Evolutionary conservation across 225 moss, liverwort and hornwort species (phyloP), one percentile per base, ranked within the genome.

Genomic region (Rhytidiadelphus loreus): DNA sequence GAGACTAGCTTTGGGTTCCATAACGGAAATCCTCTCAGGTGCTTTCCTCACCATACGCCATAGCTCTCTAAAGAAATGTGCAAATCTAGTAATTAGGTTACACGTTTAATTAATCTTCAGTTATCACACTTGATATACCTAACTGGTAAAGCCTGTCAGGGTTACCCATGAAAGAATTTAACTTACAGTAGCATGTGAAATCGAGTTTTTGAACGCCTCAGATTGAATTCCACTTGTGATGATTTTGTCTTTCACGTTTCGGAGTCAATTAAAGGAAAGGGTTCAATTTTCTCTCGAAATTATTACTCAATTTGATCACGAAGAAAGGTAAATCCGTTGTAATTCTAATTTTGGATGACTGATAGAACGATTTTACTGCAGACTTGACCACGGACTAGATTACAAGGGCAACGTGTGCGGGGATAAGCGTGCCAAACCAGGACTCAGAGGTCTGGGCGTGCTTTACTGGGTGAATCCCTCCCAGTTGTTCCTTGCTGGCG

Each of bases 391-490:
- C 63, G 97, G 94, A 25, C 81, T 97, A 9, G 98, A 98, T 83
- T 98, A 97, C 89, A 95, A 96, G 25, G 98, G 98, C n/a, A 88
- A 98, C 39, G 84, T 96, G 0, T 98, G 98, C 41, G 96, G 95
- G 3, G 95, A 94, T 61, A 80, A 84, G 75, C 85, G 80, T 28
- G 86, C 92, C 3, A 90, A 82, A 2, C 92, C 93, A 26, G 84
- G 83, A 9, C 63, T 94, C 32, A 80, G 44, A 65, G 90, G 89
- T n/a, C 93, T 90, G 6, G 94, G 93, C 26, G 95, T 97, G 3
- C 92, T 94, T 3, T 97, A 97, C 89, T 98, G 98, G 98, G 93
- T 95, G 88, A 97, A 98, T 87, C 98, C 98, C 32, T 93, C 96
- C 11, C 97, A 97, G 86, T 87, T 98, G 33, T 94, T 93, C 85